These are phyloP conservation scores for Cystobasidium slooffiae DNA, from an alignment of 1,284 basidiomycete genomes.

Conservation along the genomic window DNA sequence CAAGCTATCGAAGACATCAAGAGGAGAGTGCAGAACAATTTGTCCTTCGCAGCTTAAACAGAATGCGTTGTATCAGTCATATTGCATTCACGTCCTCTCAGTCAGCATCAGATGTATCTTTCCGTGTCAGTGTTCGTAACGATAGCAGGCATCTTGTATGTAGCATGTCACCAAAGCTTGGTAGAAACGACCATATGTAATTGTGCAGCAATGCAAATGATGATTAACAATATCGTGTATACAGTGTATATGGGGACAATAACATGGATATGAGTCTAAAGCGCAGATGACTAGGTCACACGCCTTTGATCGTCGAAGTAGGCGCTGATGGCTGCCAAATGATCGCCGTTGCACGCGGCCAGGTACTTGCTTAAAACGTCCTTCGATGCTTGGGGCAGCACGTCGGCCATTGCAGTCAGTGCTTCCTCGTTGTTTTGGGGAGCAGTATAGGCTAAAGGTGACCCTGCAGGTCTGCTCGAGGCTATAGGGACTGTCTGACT, in stretches of 20 bases:
- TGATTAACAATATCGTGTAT: too few relatives aligned
- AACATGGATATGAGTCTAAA: not conserved
- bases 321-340: slow-evolving; percentile 45
- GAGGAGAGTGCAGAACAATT: slow-evolving; percentile 8
- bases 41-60: not conserved
- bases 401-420: slow-evolving; percentile 42
- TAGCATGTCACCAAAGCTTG: not conserved
- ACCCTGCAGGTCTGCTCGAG: not conserved
- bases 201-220: too few relatives aligned
- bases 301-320: slow-evolving; percentile 45
- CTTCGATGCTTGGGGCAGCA: slow-evolving; percentile 46
- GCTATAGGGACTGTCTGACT: not conserved
- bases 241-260: too few relatives aligned
- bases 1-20: slow-evolving; percentile 31
- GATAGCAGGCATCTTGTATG: not conserved
- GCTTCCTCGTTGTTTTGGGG: slow-evolving; percentile 1
- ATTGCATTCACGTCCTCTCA: not conserved
- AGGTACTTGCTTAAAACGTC: slow-evolving; percentile 39
- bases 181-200: too few relatives aligned
- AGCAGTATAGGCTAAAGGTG: not conserved
- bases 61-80: not conserved
- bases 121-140: not conserved
- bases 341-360: slow-evolving; percentile 45
- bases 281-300: not conserved
- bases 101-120: not conserved